A percentile compares a stretch with the other conserved stretches of the same genome.
phyloP scores from a whole-genome alignment of 2,329 filamentous ascomycete genomes.

The Arachnomyces sp. region DNA sequence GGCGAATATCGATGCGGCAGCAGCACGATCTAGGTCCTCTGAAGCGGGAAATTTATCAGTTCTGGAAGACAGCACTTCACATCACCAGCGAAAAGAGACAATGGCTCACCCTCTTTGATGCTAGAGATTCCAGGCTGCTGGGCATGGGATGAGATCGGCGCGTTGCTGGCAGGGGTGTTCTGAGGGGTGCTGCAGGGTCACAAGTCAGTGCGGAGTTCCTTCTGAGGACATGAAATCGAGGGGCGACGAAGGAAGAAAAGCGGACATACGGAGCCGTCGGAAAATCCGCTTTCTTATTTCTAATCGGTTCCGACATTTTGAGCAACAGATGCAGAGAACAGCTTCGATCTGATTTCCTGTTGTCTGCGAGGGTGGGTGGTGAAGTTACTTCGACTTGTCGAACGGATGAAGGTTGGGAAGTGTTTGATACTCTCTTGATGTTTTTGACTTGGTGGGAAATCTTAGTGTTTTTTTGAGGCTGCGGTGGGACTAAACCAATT shows the following conservation, averaged over 20 bases:
- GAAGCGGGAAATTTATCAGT: conserved; percentile 12
- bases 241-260: conserved; percentile 4
- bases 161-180: conserved; percentile 92
- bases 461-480: conserved; percentile 31
- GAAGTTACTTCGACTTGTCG: not conserved
- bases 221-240: not conserved
- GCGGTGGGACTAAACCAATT: not conserved
- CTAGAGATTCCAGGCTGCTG: conserved; percentile 89
- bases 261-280: conserved; percentile 56
- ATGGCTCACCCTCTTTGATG: conserved; percentile 83
- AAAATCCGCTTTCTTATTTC: conserved; percentile 57
- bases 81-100: not conserved
- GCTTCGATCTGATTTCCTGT: not conserved
- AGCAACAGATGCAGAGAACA: not conserved
- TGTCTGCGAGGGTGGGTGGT: not conserved
- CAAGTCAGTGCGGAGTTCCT: not conserved
- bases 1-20: conserved; percentile 87
- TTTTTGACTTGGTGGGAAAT: conserved; percentile 30
- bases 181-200: conserved; percentile 71
- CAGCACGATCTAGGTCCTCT: conserved; percentile 86
- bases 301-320: conserved; percentile 61
- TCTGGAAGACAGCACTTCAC: too few species aligned
- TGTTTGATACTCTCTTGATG: conserved; percentile 3
- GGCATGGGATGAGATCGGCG: conserved; percentile 94
- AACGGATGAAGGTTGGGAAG: not conserved